Evolutionary conservation across 805 yeast species (phyloP).

Genomic region (Barnettozyma botsteinii): DNA sequence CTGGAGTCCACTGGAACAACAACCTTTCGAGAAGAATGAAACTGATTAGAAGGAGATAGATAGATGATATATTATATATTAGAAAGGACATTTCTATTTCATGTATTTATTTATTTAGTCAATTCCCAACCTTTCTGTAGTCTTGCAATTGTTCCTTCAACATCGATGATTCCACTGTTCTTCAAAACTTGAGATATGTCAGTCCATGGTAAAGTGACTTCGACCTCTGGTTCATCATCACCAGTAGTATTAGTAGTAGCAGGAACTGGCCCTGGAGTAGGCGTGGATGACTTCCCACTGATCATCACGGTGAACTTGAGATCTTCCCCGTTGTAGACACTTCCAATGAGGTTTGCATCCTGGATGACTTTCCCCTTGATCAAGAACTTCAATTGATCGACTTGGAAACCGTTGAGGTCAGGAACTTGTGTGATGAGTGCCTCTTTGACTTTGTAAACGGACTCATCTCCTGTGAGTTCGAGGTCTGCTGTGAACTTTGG

Average conservation of each 20-base stretch:
- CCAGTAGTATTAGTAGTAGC: too few species aligned
- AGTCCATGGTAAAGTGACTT: constrained; percentile 35
- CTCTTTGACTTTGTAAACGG: constrained; percentile 31
- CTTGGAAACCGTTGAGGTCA: constrained; percentile 28
- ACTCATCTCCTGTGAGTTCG: constrained; percentile 23
- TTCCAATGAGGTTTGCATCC: constrained; percentile 38
- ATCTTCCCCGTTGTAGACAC: constrained; percentile 38
- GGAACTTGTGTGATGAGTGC: constrained; percentile 18
- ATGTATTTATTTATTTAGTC: constrained; percentile 17
- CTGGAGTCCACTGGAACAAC: constrained; percentile 61
- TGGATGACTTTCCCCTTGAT: constrained; percentile 58
- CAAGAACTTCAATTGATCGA: constrained; percentile 44
- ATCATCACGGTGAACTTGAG: constrained; percentile 25
- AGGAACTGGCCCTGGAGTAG: constrained; percentile 1
- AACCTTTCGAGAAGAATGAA: constrained; percentile 51
- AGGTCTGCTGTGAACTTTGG: constrained; percentile 52
- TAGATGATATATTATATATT: not conserved
- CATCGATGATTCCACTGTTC: constrained; percentile 28
- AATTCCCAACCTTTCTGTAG: constrained; percentile 37
- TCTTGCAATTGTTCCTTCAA: constrained; percentile 27
- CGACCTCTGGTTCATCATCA: constrained; percentile 1
- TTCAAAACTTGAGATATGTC: constrained; percentile 34
- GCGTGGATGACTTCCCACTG: not conserved
- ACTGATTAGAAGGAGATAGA: constrained; percentile 29
- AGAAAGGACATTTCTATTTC: not conserved